phyloP scores from a whole-genome alignment of 352 stramenopile genomes.

The Albugo candida region DNA sequence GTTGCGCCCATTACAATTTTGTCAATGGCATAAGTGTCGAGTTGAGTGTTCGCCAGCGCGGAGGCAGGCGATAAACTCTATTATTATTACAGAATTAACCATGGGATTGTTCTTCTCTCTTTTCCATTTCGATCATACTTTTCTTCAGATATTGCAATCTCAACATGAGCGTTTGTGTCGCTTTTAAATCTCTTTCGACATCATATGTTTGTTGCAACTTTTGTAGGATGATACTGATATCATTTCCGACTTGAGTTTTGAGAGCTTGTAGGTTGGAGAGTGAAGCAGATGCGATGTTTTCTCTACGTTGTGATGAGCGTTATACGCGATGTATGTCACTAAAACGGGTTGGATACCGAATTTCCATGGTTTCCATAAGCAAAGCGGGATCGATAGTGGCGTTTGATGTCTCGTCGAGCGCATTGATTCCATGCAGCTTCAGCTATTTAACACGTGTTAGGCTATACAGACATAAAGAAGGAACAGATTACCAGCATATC shows the following conservation, averaged over 20 bases:
- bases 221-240: slow-evolving; percentile 52
- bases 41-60: slow-evolving; percentile 61
- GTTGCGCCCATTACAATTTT: slow-evolving; percentile 76
- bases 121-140: slow-evolving; percentile 60
- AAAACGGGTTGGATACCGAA: slow-evolving; percentile 18
- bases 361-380: slow-evolving; percentile 75
- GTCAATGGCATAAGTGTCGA: slow-evolving; percentile 46
- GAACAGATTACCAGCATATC: slow-evolving; percentile 46
- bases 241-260: slow-evolving; percentile 30
- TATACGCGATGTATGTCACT: background rate
- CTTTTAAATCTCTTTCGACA: slow-evolving; percentile 44
- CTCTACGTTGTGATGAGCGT: slow-evolving; percentile 14
- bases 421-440: slow-evolving; percentile 61
- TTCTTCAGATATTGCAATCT: slow-evolving; percentile 79
- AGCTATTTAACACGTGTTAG: slow-evolving; percentile 18
- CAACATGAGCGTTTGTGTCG: slow-evolving; percentile 45
- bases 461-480: background rate
- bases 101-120: slow-evolving; percentile 53
- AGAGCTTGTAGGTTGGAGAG: slow-evolving; percentile 32
- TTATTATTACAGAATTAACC: slow-evolving; percentile 1
- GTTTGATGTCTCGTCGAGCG: slow-evolving; percentile 47
- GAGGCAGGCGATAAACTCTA: slow-evolving; percentile 27
- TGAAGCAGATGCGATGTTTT: slow-evolving; percentile 43
- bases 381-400: slow-evolving; percentile 52
- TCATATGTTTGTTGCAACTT: slow-evolving; percentile 64